Conservation (phyloP, 2,329 filamentous ascomycete genomes). For the Ilyonectria sp. region DNA sequence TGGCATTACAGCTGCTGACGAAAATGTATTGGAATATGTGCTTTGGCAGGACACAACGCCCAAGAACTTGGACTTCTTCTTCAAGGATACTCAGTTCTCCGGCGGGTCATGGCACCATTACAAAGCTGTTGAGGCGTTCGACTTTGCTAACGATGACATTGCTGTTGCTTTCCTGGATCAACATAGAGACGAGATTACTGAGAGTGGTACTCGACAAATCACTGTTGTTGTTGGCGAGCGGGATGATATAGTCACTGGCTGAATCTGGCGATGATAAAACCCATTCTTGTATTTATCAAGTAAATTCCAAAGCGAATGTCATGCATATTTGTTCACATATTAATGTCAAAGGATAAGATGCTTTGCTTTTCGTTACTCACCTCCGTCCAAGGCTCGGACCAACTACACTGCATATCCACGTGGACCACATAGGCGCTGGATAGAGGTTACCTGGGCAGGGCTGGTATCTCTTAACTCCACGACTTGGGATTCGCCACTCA, state of each 20-base stretch:
- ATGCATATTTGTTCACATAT: too few species aligned
- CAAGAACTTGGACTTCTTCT: conserved; percentile 12
- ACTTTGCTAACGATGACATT: conserved; percentile 2
- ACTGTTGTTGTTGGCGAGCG: conserved; percentile 11
- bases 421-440: too few species aligned
- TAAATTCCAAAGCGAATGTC: too few species aligned
- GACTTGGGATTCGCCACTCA: too few species aligned
- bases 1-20: not conserved
- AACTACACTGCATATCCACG: too few species aligned
- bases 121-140: conserved; percentile 13
- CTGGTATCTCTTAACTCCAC: too few species aligned
- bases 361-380: too few species aligned
- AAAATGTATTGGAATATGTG: conserved; percentile 6
- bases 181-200: conserved; percentile 1
- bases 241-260: conserved; percentile 7
- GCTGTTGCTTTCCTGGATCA: conserved; percentile 12
- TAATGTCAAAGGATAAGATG: too few species aligned
- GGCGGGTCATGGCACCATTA: conserved; percentile 9
- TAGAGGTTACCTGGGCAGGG: too few species aligned
- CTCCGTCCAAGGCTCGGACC: too few species aligned
- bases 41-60: conserved; percentile 12
- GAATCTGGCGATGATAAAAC: too few species aligned
- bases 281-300: too few species aligned
- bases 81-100: conserved; percentile 11
- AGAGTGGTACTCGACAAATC: conserved; percentile 1